Base-by-base conservation (phyloP, 2,329 filamentous ascomycete species). In the Cladosporium sp. region DNA sequence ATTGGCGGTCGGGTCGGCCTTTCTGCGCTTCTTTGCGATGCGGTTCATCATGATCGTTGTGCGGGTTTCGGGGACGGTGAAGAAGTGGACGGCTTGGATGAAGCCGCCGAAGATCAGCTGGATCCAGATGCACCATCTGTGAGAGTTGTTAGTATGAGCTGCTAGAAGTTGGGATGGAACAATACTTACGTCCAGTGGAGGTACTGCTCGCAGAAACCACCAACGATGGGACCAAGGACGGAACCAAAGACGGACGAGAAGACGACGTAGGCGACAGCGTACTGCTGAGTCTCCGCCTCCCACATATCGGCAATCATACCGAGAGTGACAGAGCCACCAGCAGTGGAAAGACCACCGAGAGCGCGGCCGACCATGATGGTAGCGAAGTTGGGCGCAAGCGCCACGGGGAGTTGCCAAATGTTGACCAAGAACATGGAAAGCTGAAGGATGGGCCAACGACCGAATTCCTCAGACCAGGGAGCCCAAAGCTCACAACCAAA, bases 71-170 rank as follows among this genome's bases (percentile, higher is more conserved):
- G 88, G 88, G 1, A 93, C 88, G 47, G 87, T 63, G 43, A 85
- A 60, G 56, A 64, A 65, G 54, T 68, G 66, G 3, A 87, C 63
- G 3, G 80, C 20, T 63, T 92, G 87, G 11, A 91, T 80, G 42
- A 80, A 76, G 5, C 72, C 85, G 27, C 88, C 87, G 47, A 93
- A 83, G 60, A 92, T 90, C 57, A 93, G 79, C 69, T 94, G 88
- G 53, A 93, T 87, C 88, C 88, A 94, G 64, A 93, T 91, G 48
- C 76, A 82, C 86, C 85, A 91, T 60, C 79, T 62, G 41, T n/a
- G 22, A 45, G n/a, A 19, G 15, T 7, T 42, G 39, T 42, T 30
- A 42, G 39, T 27, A 4, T 6, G n/a, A 11, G 7, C n/a, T 6
- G 11, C 12, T 19, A 27, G 39, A 9, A 46, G 15, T 8, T 3